These are phyloP conservation scores for Scedosporium boydii DNA, from an alignment of 2,329 filamentous ascomycete genomes.

Conservation along the genomic window DNA sequence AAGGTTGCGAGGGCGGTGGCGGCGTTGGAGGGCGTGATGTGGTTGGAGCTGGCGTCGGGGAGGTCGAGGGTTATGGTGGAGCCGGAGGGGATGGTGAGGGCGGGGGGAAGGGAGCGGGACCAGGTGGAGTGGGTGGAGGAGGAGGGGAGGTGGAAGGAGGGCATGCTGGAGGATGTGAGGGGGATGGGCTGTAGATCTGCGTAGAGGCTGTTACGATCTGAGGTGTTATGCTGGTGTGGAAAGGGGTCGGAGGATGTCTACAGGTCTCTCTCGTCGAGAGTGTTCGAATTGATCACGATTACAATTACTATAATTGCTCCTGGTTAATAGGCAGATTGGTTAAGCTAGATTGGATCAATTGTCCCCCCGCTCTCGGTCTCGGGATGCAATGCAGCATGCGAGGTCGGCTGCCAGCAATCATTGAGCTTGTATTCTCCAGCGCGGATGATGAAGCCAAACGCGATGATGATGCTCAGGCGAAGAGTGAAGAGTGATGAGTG, in stretches of 20 bases:
- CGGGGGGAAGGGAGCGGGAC: slow-evolving; percentile 33
- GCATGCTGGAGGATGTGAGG: slow-evolving; percentile 4
- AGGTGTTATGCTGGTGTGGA: neutral
- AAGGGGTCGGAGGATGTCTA: too few relatives aligned
- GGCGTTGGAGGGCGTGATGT: slow-evolving; percentile 32
- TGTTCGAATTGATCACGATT: too few relatives aligned
- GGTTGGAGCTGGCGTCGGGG: slow-evolving; percentile 39
- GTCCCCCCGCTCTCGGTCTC: neutral
- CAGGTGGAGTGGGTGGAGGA: slow-evolving; percentile 34
- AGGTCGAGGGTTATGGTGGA: slow-evolving; percentile 37
- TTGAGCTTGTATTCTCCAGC: too few relatives aligned
- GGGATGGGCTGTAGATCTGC: neutral
- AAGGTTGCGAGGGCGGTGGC: slow-evolving; percentile 28
- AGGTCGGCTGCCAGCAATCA: too few relatives aligned
- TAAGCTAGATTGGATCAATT: neutral
- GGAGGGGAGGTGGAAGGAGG: slow-evolving; percentile 15
- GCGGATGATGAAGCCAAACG: too few relatives aligned
- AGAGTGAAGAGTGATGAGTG: too few relatives aligned
- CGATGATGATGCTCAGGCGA: too few relatives aligned
- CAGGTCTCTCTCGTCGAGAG: too few relatives aligned
- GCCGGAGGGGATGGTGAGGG: slow-evolving; percentile 36
- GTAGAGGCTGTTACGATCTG: neutral
- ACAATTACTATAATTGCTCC: too few relatives aligned
- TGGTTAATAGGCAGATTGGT: too few relatives aligned
- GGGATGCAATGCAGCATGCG: neutral